These are phyloP conservation scores for Ogataea haglerorum DNA, from an alignment of 805 yeast genomes.

Conservation along the genomic window DNA sequence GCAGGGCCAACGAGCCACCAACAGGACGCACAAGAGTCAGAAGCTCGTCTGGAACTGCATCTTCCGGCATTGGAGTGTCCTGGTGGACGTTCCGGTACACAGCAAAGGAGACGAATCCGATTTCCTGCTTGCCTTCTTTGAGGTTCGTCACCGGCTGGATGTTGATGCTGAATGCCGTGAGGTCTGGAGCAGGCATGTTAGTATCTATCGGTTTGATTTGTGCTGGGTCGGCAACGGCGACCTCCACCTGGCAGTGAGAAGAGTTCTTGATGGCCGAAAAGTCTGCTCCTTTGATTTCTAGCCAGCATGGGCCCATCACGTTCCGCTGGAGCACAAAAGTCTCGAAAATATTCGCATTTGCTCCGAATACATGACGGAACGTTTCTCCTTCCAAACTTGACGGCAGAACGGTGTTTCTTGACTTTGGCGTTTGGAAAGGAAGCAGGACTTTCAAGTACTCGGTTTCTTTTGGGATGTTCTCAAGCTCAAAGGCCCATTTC, in stretches of 20 bases:
- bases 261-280: conserved; percentile 56
- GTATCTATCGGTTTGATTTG: conserved; percentile 44
- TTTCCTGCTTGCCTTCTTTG: conserved; percentile 76
- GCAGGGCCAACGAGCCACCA: conserved; percentile 56
- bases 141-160: conserved; percentile 78
- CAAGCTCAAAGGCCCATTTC: conserved; percentile 87
- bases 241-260: conserved; percentile 81
- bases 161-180: conserved; percentile 70
- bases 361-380: conserved; percentile 76
- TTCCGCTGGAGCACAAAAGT: conserved; percentile 77
- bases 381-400: conserved; percentile 70
- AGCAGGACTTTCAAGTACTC: conserved; percentile 76
- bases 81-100: conserved; percentile 66
- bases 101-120: conserved; percentile 78
- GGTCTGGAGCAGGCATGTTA: conserved; percentile 53
- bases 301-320: conserved; percentile 98
- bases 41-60: conserved; percentile 54
- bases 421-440: conserved; percentile 67
- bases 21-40: conserved; percentile 80
- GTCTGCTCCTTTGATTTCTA: conserved; percentile 64
- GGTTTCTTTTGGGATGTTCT: conserved; percentile 72
- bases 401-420: conserved; percentile 48
- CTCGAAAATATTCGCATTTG: conserved; percentile 72
- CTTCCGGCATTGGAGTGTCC: conserved; percentile 69
- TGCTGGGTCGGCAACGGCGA: conserved; percentile 49